Evolutionary conservation across 768 basidiomycete genomes (phyloP), one percentile per base, ranked within the genome.

Genomic region (Russula foetens): DNA sequence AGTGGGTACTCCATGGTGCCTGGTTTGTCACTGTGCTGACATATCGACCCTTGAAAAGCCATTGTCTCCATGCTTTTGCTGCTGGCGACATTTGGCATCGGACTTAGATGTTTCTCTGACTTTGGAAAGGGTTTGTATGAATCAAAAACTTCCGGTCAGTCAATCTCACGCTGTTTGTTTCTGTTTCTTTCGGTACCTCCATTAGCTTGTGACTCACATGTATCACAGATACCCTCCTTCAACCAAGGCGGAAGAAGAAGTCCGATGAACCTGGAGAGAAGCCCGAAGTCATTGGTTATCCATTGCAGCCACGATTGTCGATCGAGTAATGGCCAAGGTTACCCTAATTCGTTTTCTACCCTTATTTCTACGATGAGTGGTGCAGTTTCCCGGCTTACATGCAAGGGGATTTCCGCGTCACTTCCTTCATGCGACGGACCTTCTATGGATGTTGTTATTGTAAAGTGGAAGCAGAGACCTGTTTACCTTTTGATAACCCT

Each of bases 81-180:
- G 29, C 79, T 90, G 58, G 71, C 76, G n/a, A 89, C 88, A 12
- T 90, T 93, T 67, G 79, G 75, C 14, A 79, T 92, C 28, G 91
- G 91, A 23, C 69, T 92, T 23, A 83, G 85, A 53, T 93, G 91
- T 70, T 88, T 89, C 75, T 70, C 77, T 29, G 90, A 92, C 75
- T 93, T 93, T 68, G 85, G 88, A 71, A 82, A 82, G 69, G 91
- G 92, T n/a, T 75, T 93, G 21, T 76, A 79, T 56, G 72, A 79
- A 17, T 85, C 89, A 51, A 93, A 93, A 76, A 77, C 81, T 63
- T 79, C 85, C 67, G 82, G 90, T 92, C 73, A 80, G 88, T 78
- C 69, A 12, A 72, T 73, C 67, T 58, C 53, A 3, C 7, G 21
- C 39, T 65, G 64, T 68, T 39, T 50, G 63, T 63, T 23, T 47